Evolutionary conservation across 169 alveolate genomes (phyloP), one percentile per base, ranked within the genome.

Genomic region (Blepharisma undulans): DNA sequence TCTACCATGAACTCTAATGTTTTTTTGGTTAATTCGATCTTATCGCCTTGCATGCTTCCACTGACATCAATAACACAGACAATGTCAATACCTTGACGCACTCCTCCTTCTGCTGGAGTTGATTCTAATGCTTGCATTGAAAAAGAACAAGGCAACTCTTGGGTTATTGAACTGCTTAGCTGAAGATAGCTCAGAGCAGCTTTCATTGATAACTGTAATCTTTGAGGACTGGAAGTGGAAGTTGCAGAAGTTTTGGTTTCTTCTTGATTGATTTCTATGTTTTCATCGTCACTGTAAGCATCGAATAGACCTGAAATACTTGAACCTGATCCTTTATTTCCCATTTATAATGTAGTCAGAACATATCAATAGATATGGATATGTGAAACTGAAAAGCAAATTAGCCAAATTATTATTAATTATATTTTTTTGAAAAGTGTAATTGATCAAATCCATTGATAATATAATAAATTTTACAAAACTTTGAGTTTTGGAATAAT

Each of bases 31-130:
- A 88, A 30, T 22, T 78, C 29, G 12, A 95, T 91, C 88, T 95
- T 95, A 21, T 93, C 90, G 25, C 94, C 93, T 27, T 33, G 59
- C 97, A 95, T 95, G 34, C 95, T 92, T 14, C 95, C 96, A 61
- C 95, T 92, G 21, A 86, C 84, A 84, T 95, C 97, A 4, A 95
- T 93, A 1, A 95, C 90, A 61, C 95, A 92, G 74, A 91, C 88
- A 76, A 94, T 79, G 89, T 93, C 95, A 27, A 93, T 90, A 1
- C 91, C 91, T 8, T 77, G 60, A 72, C 91, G 72, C 34, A 66
- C 25, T 4, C 93, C 91, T 32, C 89, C n/a, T 48, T 59, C 36
- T 33, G 86, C 18, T 32, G 34, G 29, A 2, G 7, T 6, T 29
- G 25, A 22, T 78, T 78, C 86, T 12, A 34, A 34, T 25, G 71